Percentiles rank a stretch among this genome's conserved stretches.
Conservation (phyloP, 164 flowering plant species). For the Malania oleifera region DNA sequence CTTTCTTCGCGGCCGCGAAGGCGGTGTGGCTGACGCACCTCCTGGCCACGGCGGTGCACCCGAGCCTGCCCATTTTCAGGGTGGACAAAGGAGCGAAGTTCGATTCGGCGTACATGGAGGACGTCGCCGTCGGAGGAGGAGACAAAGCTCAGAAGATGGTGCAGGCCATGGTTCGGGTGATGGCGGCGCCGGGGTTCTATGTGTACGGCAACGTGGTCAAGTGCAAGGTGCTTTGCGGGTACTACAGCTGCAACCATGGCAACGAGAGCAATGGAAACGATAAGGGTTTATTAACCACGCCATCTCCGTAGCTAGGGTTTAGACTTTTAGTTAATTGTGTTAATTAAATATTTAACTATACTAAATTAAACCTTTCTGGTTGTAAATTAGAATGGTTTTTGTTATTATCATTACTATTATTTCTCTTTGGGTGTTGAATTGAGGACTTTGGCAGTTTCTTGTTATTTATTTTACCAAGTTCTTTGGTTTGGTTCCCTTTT, state of each 20-base stretch:
- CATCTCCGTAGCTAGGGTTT: conserved; percentile 1
- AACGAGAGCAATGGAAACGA: conserved; percentile 4
- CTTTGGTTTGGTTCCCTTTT: no score
- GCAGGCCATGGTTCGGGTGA: conserved; percentile 57
- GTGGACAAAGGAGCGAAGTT: conserved; percentile 58
- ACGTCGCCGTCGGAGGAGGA: conserved; percentile 65
- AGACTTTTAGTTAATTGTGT: no score
- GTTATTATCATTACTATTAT: no score
- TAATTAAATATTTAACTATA: no score
- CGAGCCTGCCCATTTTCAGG: conserved; percentile 60
- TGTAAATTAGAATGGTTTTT: no score
- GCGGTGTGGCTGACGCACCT: conserved; percentile 86
- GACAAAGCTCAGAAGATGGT: conserved; percentile 49
- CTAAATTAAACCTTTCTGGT: no score
- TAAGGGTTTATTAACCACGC: conserved; percentile 10
- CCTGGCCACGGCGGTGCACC: conserved; percentile 78
- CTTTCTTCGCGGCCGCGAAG: conserved; percentile 84
- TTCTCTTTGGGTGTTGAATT: no score
- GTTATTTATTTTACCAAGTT: no score
- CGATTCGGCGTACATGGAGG: conserved; percentile 84
- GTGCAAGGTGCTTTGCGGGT: conserved; percentile 87
- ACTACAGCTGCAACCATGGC: conserved; percentile 16
- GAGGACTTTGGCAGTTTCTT: no score
- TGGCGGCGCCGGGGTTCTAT: conserved; percentile 95
- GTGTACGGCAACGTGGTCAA: conserved; percentile 68